These are phyloP conservation scores for Elasticomyces elasticus DNA, from an alignment of 495 filamentous ascomycete species.

Conservation along the genomic window DNA sequence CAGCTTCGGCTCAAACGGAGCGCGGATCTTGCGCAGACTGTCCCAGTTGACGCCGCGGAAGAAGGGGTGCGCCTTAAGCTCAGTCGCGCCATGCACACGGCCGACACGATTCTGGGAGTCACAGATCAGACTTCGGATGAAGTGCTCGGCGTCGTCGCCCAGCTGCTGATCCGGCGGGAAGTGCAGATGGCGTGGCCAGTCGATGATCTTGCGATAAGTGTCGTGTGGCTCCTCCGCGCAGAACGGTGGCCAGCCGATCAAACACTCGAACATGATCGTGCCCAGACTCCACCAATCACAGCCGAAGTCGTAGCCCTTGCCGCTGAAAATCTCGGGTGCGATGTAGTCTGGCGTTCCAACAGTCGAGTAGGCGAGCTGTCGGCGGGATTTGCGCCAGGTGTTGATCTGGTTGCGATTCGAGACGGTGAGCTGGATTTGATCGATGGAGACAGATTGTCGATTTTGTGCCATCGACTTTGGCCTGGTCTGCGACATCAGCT, in stretches of 20 bases:
- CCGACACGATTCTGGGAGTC: conserved; percentile 86
- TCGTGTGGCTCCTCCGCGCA: conserved; percentile 95
- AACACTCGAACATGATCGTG: conserved; percentile 99
- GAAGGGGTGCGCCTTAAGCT: conserved; percentile 89
- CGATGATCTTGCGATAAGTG: conserved; percentile 98
- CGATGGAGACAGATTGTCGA: conserved; percentile 84
- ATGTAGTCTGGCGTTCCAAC: conserved; percentile 99
- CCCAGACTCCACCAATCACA: conserved; percentile 99
- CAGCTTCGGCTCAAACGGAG: conserved; percentile 89
- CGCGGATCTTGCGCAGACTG: conserved; percentile 77
- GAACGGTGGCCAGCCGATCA: conserved; percentile 98
- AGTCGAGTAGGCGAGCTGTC: conserved; percentile 94
- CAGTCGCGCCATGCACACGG: conserved; percentile 63
- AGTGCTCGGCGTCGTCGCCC: conserved; percentile 71
- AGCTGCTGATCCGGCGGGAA: conserved; percentile 92
- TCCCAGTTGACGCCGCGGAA: conserved; percentile 95
- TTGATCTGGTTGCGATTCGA: conserved; percentile 95
- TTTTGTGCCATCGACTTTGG: conserved; percentile 63
- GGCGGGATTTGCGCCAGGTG: conserved; percentile 91
- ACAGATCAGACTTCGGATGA: conserved; percentile 87
- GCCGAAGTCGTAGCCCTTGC: conserved; percentile 86
- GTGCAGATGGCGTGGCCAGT: conserved; percentile 90
- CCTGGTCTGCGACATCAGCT: conserved; percentile 59
- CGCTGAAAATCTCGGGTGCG: conserved; percentile 94
- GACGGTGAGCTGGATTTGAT: conserved; percentile 97